phyloP scores from a whole-genome alignment of 2,329 filamentous ascomycete genomes.

The Microdochium bolleyi region DNA sequence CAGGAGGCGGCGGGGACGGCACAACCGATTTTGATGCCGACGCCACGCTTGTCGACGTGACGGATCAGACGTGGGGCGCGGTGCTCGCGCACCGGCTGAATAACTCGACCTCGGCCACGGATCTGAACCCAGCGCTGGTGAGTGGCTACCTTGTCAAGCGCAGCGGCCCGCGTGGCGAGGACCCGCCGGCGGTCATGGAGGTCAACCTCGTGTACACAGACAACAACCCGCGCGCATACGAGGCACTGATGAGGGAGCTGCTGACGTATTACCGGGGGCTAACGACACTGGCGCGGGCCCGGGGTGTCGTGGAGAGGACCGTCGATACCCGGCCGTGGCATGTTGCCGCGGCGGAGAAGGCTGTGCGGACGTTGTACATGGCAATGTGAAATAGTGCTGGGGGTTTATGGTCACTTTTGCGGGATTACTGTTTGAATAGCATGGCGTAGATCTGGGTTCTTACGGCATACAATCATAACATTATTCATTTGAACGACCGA shows the following conservation, averaged over 20 bases:
- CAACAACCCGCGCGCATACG: constrained; percentile 44
- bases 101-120: constrained; percentile 47
- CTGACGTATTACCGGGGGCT: constrained; percentile 61
- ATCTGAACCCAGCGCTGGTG: constrained; percentile 48
- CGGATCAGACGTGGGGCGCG: constrained; percentile 70
- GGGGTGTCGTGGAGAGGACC: constrained; percentile 52
- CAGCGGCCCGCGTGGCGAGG: constrained; percentile 45
- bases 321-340: constrained; percentile 69
- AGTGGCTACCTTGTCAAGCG: constrained; percentile 62
- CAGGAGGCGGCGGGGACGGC: constrained; percentile 30
- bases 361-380: constrained; percentile 55
- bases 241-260: constrained; percentile 62
- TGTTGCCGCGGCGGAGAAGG: constrained; percentile 63
- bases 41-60: constrained; percentile 61
- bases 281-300: constrained; percentile 59
- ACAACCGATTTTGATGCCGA: constrained; percentile 46
- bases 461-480: no score
- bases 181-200: constrained; percentile 53
- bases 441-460: no score
- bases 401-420: no score
- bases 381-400: constrained; percentile 40
- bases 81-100: constrained; percentile 59
- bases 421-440: no score
- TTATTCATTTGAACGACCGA: no score
- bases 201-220: constrained; percentile 56